Conservation (phyloP, 495 filamentous ascomycete species). For the Xanthoparmelia taractica region DNA sequence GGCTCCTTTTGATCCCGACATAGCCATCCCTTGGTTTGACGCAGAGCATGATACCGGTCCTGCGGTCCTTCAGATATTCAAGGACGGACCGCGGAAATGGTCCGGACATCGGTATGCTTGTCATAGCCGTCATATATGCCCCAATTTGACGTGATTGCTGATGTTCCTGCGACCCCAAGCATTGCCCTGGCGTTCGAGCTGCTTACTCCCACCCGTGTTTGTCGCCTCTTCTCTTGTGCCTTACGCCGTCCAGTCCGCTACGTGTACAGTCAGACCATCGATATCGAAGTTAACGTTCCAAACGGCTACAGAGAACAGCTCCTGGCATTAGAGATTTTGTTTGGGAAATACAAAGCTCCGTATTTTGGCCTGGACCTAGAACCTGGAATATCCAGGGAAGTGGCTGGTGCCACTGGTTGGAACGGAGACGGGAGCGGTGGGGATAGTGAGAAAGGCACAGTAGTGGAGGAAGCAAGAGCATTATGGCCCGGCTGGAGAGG, state of each 20-base stretch:
- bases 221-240: conserved; percentile 68
- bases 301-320: conserved; percentile 86
- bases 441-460: conserved; percentile 51
- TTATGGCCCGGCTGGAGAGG: conserved; percentile 88
- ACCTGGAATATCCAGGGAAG: conserved; percentile 31
- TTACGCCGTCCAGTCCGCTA: conserved; percentile 72
- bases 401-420: conserved; percentile 29
- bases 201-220: conserved; percentile 74
- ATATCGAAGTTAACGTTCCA: conserved; percentile 79
- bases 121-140: not conserved
- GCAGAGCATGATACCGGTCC: conserved; percentile 95
- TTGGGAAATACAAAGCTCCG: conserved; percentile 53
- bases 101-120: conserved; percentile 57
- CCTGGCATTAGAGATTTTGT: conserved; percentile 56
- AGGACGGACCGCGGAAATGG: conserved; percentile 85
- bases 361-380: conserved; percentile 62
- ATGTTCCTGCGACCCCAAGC: conserved; percentile 35
- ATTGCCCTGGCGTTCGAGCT: conserved; percentile 90
- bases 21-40: conserved; percentile 89
- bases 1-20: conserved; percentile 85
- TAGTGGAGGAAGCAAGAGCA: conserved; percentile 64
- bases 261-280: conserved; percentile 60
- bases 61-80: conserved; percentile 91
- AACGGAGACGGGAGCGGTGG: conserved; percentile 53
- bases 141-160: not conserved